Percentiles rank a stretch among this genome's conserved stretches.
These are phyloP conservation scores for Thelephora ganbajun DNA, from an alignment of 768 basidiomycete species.

Conservation along the genomic window DNA sequence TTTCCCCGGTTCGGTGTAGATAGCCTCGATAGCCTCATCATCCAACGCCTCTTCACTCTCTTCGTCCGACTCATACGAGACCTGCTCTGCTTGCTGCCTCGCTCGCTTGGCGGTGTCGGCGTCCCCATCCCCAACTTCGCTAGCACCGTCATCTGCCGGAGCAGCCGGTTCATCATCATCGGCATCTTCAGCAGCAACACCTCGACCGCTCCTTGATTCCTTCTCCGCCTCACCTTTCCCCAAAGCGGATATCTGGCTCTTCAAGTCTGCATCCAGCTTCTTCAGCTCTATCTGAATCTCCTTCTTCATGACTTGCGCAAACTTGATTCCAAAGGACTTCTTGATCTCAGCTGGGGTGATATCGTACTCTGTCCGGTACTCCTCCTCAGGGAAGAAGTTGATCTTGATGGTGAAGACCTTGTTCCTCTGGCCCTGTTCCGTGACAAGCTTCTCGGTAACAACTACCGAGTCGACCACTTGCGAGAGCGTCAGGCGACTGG, in stretches of 20 bases:
- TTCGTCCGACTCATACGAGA: conserved; percentile 65
- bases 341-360: conserved; percentile 62
- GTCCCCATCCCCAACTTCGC: conserved; percentile 74
- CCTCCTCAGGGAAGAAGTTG: conserved; percentile 72
- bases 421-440: conserved; percentile 52
- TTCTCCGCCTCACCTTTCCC: conserved; percentile 60
- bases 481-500: conserved; percentile 73
- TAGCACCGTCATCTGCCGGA: conserved; percentile 42
- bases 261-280: conserved; percentile 66
- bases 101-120: conserved; percentile 66
- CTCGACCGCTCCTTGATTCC: conserved; percentile 27
- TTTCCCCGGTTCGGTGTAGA: conserved; percentile 26
- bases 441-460: conserved; percentile 66
- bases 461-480: conserved; percentile 75
- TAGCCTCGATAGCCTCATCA: conserved; percentile 48
- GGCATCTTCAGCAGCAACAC: conserved; percentile 38
- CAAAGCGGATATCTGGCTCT: conserved; percentile 63
- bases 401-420: conserved; percentile 74
- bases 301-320: conserved; percentile 70
- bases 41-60: conserved; percentile 41
- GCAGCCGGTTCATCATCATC: conserved; percentile 36
- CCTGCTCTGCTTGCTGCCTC: conserved; percentile 57
- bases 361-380: conserved; percentile 77
- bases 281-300: conserved; percentile 83
- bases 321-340: conserved; percentile 52